Conservation (phyloP, 2,329 filamentous ascomycete genomes). For the Pestalotiopsis sp. region DNA sequence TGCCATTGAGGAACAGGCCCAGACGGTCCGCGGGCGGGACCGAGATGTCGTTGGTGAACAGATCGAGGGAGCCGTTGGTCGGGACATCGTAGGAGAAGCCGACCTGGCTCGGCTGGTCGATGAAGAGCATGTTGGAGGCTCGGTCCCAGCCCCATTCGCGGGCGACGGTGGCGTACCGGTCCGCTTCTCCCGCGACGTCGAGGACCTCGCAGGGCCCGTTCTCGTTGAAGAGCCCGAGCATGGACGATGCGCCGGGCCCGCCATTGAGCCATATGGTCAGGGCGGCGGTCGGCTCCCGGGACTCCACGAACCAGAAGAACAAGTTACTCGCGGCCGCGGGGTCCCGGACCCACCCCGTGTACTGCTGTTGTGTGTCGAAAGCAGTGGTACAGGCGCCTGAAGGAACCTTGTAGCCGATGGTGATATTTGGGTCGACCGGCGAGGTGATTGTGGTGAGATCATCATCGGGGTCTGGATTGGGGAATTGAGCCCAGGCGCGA, state of each 20-base stretch:
- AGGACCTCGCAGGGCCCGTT: slow-evolving; percentile 25
- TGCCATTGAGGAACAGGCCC: slow-evolving; percentile 28
- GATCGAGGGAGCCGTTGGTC: slow-evolving; percentile 55
- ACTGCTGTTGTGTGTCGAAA: slow-evolving; percentile 68
- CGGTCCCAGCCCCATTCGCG: slow-evolving; percentile 69
- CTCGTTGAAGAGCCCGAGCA: slow-evolving; percentile 61
- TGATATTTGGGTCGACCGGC: slow-evolving; percentile 64
- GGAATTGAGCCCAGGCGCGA: slow-evolving; percentile 33
- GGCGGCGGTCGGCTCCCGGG: slow-evolving; percentile 42
- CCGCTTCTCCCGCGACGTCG: slow-evolving; percentile 34
- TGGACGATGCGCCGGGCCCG: slow-evolving; percentile 65
- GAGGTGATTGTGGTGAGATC: slow-evolving; percentile 62
- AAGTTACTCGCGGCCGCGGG: slow-evolving; percentile 50
- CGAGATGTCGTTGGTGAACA: slow-evolving; percentile 42
- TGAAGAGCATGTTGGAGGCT: slow-evolving; percentile 51
- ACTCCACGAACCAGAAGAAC: slow-evolving; percentile 55
- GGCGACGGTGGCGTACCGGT: slow-evolving; percentile 56
- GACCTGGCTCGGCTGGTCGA: slow-evolving; percentile 66
- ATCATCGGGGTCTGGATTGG: slow-evolving; percentile 12
- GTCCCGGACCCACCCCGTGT: slow-evolving; percentile 69
- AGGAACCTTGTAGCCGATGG: slow-evolving; percentile 67
- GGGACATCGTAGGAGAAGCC: slow-evolving; percentile 66
- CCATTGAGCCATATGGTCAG: slow-evolving; percentile 68
- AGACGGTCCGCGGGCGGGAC: slow-evolving; percentile 34
- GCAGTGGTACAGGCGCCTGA: slow-evolving; percentile 66